Evolutionary conservation across 805 yeast species (phyloP).

Genomic region (Schwanniomyces vanrijiae): DNA sequence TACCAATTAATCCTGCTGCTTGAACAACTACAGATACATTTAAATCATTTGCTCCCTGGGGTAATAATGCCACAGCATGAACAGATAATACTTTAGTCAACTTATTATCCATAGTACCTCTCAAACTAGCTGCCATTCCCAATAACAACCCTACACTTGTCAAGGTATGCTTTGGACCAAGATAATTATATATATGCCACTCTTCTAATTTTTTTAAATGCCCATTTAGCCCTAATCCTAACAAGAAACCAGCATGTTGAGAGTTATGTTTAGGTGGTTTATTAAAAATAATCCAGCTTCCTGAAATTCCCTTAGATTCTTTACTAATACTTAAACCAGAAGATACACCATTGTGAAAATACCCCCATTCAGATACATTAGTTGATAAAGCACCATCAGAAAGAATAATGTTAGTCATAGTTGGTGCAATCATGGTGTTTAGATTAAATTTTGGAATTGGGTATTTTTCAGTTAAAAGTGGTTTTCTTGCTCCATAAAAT

Average conservation of each 20-base stretch:
- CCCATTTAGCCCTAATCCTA: conserved; percentile 91
- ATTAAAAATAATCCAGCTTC: conserved; percentile 90
- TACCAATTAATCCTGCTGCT: conserved; percentile 87
- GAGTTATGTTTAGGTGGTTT: conserved; percentile 69
- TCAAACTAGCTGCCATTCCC: conserved; percentile 89
- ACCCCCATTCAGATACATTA: conserved; percentile 70
- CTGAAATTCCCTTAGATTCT: conserved; percentile 67
- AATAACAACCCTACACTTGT: conserved; percentile 85
- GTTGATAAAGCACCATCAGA: conserved; percentile 54
- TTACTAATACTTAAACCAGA: conserved; percentile 77
- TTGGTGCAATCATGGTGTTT: conserved; percentile 63
- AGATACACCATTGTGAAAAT: conserved; percentile 89
- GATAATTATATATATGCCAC: conserved; percentile 92
- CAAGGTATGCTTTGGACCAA: conserved; percentile 83
- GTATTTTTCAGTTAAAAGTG: conserved; percentile 82
- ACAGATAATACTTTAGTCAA: conserved; percentile 89
- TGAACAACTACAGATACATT: conserved; percentile 83
- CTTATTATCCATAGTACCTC: conserved; percentile 81
- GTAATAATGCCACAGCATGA: conserved; percentile 88
- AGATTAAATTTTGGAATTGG: conserved; percentile 77
- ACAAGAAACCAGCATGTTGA: conserved; percentile 92
- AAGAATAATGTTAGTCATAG: conserved; percentile 59
- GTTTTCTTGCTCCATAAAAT: conserved; percentile 65
- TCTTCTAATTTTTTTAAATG: conserved; percentile 82
- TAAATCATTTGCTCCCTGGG: conserved; percentile 86